Evolutionary conservation across 371 early-diverging fungal species (phyloP).

Genomic region (Apophysomyces ossiformis): DNA sequence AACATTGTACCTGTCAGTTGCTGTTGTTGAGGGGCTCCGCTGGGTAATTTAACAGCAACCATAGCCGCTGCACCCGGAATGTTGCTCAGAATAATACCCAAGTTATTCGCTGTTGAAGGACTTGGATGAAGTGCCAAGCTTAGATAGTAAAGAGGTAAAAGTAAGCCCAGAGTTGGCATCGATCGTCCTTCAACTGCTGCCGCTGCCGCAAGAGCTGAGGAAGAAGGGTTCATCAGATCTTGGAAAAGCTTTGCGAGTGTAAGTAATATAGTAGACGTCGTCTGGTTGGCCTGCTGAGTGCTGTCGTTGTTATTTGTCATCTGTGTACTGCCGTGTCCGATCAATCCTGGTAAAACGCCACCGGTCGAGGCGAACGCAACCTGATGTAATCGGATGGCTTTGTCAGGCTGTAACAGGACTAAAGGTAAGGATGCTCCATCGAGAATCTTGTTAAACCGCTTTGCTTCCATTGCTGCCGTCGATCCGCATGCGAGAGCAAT

Average conservation of each 20-base stretch:
- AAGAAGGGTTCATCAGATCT: conserved; percentile 64
- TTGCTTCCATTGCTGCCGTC: conserved; percentile 25
- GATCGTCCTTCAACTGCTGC: conserved; percentile 41
- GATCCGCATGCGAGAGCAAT: conserved; percentile 47
- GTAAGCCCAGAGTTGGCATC: conserved; percentile 63
- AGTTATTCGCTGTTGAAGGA: conserved; percentile 89
- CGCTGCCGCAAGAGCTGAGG: conserved; percentile 50
- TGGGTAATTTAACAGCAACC: conserved; percentile 50
- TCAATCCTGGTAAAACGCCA: conserved; percentile 69
- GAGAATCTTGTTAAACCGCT: conserved; percentile 25
- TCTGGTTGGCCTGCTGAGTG: conserved; percentile 71
- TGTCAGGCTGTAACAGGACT: conserved; percentile 70
- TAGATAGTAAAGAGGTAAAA: conserved; percentile 84
- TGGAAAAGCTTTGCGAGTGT: conserved; percentile 89
- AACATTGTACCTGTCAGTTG: conserved; percentile 69
- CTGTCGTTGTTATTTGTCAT: conserved; percentile 9
- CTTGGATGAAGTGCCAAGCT: conserved; percentile 81
- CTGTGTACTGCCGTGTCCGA: conserved; percentile 17
- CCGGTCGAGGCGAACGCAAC: conserved; percentile 63
- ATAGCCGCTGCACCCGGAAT: conserved; percentile 66
- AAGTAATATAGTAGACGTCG: conserved; percentile 78
- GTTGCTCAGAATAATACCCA: conserved; percentile 83
- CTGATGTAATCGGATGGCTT: conserved; percentile 61
- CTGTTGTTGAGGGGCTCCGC: conserved; percentile 19
- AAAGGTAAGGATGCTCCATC: conserved; percentile 48